A percentile compares a stretch with the other conserved stretches of the same genome.
These are phyloP conservation scores for Choiromyces venosus DNA, from an alignment of 495 filamentous ascomycete species.

Conservation along the genomic window DNA sequence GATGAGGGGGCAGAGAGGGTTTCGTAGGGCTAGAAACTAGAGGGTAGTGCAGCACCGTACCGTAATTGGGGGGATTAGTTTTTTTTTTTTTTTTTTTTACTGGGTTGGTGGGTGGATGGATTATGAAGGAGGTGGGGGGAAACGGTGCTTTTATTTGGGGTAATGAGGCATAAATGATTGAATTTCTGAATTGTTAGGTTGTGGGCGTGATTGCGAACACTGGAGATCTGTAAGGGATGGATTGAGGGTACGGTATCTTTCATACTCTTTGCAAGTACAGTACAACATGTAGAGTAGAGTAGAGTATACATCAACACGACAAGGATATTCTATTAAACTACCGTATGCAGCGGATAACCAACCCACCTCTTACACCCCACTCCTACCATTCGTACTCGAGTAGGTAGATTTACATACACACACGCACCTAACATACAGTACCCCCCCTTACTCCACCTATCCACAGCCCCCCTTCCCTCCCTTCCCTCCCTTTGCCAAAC, in stretches of 20 bases:
- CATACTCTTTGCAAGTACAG: not conserved
- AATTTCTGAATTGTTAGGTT: not conserved
- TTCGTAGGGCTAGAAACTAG: slow-evolving; percentile 4
- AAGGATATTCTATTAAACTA: not conserved
- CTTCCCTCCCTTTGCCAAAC: too few species aligned
- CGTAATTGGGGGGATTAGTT: not conserved
- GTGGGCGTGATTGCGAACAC: not conserved
- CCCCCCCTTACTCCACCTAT: too few species aligned
- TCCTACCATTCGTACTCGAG: not conserved
- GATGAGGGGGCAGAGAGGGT: slow-evolving; percentile 22
- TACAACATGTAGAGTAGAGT: not conserved
- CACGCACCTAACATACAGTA: not conserved
- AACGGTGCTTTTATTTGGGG: not conserved
- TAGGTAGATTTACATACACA: too few species aligned
- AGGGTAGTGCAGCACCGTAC: too few species aligned
- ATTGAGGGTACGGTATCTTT: not conserved
- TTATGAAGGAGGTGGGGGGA: not conserved
- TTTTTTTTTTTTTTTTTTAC: too few species aligned
- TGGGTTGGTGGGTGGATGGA: not conserved
- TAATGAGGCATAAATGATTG: not conserved
- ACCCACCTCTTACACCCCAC: not conserved
- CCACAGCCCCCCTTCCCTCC: too few species aligned
- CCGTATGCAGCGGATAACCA: too few species aligned
- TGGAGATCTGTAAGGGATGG: not conserved
- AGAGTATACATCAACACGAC: not conserved